phyloP scores from a whole-genome alignment of 1,284 basidiomycete species.

The Apiotrichum veenhuisii region DNA sequence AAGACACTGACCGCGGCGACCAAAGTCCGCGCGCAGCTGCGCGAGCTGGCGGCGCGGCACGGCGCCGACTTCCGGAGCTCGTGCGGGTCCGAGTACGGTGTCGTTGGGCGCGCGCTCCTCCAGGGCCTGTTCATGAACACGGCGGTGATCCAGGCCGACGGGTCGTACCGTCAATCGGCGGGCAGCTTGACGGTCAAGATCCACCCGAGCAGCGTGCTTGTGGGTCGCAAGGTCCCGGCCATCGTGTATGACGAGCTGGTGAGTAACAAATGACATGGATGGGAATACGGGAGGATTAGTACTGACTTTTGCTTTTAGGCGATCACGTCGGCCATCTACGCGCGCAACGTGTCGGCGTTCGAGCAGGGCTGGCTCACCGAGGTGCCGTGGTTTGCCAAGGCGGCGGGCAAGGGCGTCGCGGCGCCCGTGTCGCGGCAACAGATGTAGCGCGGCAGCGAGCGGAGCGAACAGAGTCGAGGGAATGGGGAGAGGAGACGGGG shows the following conservation, averaged over 20 bases:
- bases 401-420: slow-evolving; percentile 17
- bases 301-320: slow-evolving; percentile 42
- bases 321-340: slow-evolving; percentile 79
- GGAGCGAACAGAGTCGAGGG: neutral
- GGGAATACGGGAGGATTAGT: neutral
- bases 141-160: slow-evolving; percentile 77
- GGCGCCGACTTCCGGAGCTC: slow-evolving; percentile 61
- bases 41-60: slow-evolving; percentile 60
- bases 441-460: neutral
- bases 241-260: slow-evolving; percentile 91
- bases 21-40: slow-evolving; percentile 77
- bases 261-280: slow-evolving; percentile 48
- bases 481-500: no score
- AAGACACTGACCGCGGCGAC: slow-evolving; percentile 77
- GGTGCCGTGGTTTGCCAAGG: slow-evolving; percentile 44
- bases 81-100: slow-evolving; percentile 60
- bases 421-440: slow-evolving; percentile 10
- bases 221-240: slow-evolving; percentile 71
- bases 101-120: slow-evolving; percentile 64
- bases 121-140: slow-evolving; percentile 75
- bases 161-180: slow-evolving; percentile 73
- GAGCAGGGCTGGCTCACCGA: slow-evolving; percentile 58
- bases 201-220: slow-evolving; percentile 76
- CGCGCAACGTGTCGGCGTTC: slow-evolving; percentile 77
- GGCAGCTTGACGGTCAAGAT: slow-evolving; percentile 76